These are phyloP conservation scores for Anisodus acutangulus DNA, from an alignment of 257 asterid species.

Conservation along the genomic window DNA sequence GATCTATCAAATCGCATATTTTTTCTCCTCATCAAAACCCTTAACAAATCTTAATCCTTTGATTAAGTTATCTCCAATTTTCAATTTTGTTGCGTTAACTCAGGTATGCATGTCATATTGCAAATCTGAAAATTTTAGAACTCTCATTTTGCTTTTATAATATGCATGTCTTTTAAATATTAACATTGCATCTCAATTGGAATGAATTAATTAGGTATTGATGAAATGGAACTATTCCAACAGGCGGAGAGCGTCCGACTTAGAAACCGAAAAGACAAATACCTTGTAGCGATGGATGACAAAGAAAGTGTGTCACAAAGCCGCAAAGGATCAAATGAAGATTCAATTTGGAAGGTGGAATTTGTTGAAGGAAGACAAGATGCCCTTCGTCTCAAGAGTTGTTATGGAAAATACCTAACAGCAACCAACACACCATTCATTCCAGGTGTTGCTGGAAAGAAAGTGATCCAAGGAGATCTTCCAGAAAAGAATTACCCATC, in stretches of 20 bases:
- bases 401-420: constrained; percentile 67
- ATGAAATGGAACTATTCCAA: constrained; percentile 64
- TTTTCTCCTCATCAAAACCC: neutral
- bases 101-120: neutral
- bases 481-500: constrained; percentile 48
- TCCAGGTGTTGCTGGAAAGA: constrained; percentile 56
- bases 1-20: neutral
- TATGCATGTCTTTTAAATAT: neutral
- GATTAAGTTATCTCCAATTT: neutral
- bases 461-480: constrained; percentile 52
- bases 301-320: constrained; percentile 47
- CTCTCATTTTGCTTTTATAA: neutral
- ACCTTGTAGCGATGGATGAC: constrained; percentile 67
- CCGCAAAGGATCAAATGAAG: constrained; percentile 48
- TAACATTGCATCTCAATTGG: neutral
- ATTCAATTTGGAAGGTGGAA: constrained; percentile 62
- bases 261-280: constrained; percentile 56
- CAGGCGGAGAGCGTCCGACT: constrained; percentile 57
- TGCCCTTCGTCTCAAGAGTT: constrained; percentile 56
- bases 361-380: constrained; percentile 42
- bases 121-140: neutral
- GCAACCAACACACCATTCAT: constrained; percentile 60
- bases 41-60: neutral
- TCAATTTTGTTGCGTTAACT: neutral
- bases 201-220: neutral